Percentiles rank a stretch among this genome's conserved stretches.
Conservation (phyloP, 495 filamentous ascomycete species). For the Aspergillus carlsbadensis region DNA sequence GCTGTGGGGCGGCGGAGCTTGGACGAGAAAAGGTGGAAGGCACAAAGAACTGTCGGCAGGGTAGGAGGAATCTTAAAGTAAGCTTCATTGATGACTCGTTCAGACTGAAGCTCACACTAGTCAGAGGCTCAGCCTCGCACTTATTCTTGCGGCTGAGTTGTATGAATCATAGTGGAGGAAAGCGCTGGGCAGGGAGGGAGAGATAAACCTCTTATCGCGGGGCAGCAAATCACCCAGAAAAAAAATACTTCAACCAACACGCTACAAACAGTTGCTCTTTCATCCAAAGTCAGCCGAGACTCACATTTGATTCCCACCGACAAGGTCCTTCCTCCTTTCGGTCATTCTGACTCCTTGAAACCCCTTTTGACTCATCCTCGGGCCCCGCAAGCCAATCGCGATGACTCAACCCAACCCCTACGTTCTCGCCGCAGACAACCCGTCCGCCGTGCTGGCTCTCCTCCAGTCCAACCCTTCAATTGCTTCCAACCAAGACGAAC, state of each 20-base stretch:
- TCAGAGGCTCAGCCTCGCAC: not conserved
- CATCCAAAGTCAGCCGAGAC: no score
- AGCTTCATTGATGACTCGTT: not conserved
- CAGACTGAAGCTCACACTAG: not conserved
- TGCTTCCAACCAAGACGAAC: constrained; percentile 70
- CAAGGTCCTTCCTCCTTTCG: not conserved
- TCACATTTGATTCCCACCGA: not conserved
- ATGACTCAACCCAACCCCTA: constrained; percentile 68
- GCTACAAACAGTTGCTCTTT: not conserved
- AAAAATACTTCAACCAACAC: not conserved
- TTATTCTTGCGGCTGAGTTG: constrained; percentile 1
- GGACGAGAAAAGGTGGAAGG: not conserved
- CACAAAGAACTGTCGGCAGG: not conserved
- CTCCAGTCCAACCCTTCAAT: constrained; percentile 64
- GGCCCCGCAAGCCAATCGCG: constrained; percentile 11
- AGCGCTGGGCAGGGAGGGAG: not conserved
- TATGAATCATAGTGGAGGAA: constrained; percentile 5
- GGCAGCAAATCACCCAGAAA: constrained; percentile 3
- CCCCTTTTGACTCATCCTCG: constrained; percentile 14
- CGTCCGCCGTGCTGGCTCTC: constrained; percentile 60
- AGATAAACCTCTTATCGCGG: constrained; percentile 23
- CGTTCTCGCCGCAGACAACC: constrained; percentile 76
- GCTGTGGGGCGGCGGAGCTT: not conserved
- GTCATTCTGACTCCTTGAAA: not conserved
- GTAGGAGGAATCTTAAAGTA: not conserved